These are phyloP conservation scores for Saraca asoca DNA, from an alignment of 331 rosid genomes.

Conservation along the genomic window DNA sequence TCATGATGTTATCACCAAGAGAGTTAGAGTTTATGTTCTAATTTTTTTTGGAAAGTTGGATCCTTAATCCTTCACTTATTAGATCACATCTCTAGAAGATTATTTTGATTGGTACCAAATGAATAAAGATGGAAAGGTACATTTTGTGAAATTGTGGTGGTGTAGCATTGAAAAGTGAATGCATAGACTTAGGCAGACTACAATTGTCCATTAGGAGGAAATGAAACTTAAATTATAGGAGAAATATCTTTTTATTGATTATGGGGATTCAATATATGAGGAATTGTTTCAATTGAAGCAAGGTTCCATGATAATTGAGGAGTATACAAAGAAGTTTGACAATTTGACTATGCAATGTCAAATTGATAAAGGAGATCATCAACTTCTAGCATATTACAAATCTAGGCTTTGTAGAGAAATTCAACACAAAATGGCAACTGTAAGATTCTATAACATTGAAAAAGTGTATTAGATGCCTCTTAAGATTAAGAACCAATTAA, in stretches of 20 bases:
- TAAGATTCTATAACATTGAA: not conserved
- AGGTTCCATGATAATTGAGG: not conserved
- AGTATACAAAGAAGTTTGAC: not conserved
- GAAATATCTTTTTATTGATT: not conserved
- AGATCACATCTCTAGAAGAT: no score
- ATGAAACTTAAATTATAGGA: constrained; percentile 1
- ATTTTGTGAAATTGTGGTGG: no score
- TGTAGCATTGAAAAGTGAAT: not conserved
- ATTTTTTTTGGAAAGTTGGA: no score
- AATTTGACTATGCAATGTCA: not conserved
- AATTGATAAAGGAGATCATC: not conserved
- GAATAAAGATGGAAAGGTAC: no score
- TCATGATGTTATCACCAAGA: no score
- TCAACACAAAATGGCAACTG: not conserved
- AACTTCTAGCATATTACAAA: not conserved
- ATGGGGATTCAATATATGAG: not conserved
- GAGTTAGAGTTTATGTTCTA: no score
- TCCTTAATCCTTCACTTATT: no score
- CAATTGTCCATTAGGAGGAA: not conserved
- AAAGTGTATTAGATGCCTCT: no score
- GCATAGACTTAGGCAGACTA: not conserved
- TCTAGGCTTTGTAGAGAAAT: not conserved
- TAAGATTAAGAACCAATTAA: no score
- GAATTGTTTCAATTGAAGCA: not conserved
- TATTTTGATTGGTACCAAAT: no score